Evolutionary conservation across 1,284 basidiomycete genomes (phyloP).

Genomic region (Termitomyces sp.): DNA sequence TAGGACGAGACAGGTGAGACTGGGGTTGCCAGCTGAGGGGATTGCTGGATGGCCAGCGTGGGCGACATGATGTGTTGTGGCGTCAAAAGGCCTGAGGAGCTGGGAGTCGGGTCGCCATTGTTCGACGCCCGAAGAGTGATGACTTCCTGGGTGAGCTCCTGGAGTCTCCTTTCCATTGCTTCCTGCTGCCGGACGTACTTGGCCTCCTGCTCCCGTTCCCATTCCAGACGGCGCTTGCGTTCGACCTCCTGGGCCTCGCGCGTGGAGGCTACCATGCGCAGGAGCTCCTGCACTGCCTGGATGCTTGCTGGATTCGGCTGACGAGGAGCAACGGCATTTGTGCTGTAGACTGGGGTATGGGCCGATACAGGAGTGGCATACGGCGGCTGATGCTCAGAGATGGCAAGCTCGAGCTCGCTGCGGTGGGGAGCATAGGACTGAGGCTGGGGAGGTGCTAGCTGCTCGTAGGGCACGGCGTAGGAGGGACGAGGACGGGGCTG

Average conservation of each 20-base stretch:
- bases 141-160: conserved; percentile 57
- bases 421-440: conserved; percentile 42
- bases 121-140: conserved; percentile 42
- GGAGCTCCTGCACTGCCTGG: conserved; percentile 51
- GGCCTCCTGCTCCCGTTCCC: conserved; percentile 67
- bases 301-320: conserved; percentile 30
- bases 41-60: conserved; percentile 19
- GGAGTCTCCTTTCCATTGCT: conserved; percentile 53
- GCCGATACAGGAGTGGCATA: conserved; percentile 16
- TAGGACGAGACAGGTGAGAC: conserved; percentile 29
- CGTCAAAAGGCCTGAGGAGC: conserved; percentile 21
- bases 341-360: conserved; percentile 4
- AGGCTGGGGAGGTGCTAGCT: conserved; percentile 23
- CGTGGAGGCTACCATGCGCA: conserved; percentile 47
- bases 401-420: conserved; percentile 56
- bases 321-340: conserved; percentile 8
- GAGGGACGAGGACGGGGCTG: conserved; percentile 35
- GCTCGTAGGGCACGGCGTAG: conserved; percentile 23
- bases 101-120: conserved; percentile 13
- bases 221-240: conserved; percentile 47
- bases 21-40: conserved; percentile 29
- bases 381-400: conserved; percentile 39
- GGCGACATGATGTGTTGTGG: conserved; percentile 25
- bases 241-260: conserved; percentile 57
- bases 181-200: conserved; percentile 48